phyloP scores from a whole-genome alignment of 2,329 filamentous ascomycete species.

The Clonostachys sp. region DNA sequence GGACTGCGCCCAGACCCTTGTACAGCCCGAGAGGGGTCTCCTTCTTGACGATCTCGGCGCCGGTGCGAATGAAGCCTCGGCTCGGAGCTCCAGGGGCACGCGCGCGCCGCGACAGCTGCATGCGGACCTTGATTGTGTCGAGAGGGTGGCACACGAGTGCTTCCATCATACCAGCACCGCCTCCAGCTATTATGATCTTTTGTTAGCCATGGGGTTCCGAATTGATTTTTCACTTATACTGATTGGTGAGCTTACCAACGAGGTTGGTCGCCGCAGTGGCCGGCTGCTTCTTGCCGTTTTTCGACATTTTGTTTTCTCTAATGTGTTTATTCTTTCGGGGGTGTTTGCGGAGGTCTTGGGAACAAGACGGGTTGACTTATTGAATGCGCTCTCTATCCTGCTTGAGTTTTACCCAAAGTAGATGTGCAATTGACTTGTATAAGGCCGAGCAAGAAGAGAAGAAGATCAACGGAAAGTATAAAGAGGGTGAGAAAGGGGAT shows the following conservation, averaged over 20 bases:
- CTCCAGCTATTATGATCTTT: slow-evolving; percentile 73
- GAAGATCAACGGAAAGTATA: background rate
- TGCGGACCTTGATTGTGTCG: slow-evolving; percentile 97
- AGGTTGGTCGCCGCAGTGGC: slow-evolving; percentile 85
- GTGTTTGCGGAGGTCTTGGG: too few species aligned
- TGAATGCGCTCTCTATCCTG: too few species aligned
- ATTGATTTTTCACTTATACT: background rate
- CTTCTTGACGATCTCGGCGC: slow-evolving; percentile 77
- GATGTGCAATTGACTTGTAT: too few species aligned
- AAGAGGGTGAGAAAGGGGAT: background rate
- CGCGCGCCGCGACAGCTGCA: slow-evolving; percentile 91
- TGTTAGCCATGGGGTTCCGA: background rate
- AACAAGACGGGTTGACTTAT: too few species aligned
- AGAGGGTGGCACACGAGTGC: slow-evolving; percentile 93
- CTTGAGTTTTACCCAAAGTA: too few species aligned
- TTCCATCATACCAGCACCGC: slow-evolving; percentile 99
- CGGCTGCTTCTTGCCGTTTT: slow-evolving; percentile 58
- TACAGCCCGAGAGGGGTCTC: slow-evolving; percentile 93
- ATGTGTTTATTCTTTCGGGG: too few species aligned
- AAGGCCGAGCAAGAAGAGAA: background rate
- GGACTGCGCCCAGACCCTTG: slow-evolving; percentile 94
- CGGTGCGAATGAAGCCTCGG: slow-evolving; percentile 84
- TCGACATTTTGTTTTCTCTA: too few species aligned
- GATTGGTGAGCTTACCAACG: slow-evolving; percentile 58
- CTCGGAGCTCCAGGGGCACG: slow-evolving; percentile 77